Conservation (phyloP, 2,329 filamentous ascomycete genomes). For the Paecilomyces niveus region DNA sequence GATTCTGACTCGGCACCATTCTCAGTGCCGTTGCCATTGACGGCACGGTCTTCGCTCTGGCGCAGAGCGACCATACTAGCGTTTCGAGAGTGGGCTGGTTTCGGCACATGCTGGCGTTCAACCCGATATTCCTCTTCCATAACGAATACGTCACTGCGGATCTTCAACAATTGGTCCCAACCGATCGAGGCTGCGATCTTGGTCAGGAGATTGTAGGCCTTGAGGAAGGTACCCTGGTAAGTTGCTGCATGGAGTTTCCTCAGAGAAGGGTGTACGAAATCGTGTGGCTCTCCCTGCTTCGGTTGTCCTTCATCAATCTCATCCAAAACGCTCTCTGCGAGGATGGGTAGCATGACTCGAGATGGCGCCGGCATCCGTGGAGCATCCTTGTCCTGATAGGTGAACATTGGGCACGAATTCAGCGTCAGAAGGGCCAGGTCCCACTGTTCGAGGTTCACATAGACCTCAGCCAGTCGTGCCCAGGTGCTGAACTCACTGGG, state of each 20-base stretch:
- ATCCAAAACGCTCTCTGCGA: constrained; percentile 83
- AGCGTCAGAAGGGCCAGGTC: constrained; percentile 89
- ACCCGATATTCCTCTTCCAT: constrained; percentile 98
- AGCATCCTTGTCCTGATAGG: constrained; percentile 96
- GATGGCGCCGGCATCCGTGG: constrained; percentile 90
- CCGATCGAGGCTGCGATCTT: constrained; percentile 96
- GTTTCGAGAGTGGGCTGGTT: constrained; percentile 48
- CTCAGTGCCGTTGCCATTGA: constrained; percentile 25
- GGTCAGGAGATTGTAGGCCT: constrained; percentile 88
- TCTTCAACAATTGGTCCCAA: constrained; percentile 93
- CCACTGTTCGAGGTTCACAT: constrained; percentile 91
- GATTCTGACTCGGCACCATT: constrained; percentile 20
- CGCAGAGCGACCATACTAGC: constrained; percentile 73
- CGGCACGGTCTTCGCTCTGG: constrained; percentile 40
- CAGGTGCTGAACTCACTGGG: constrained; percentile 97
- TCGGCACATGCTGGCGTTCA: constrained; percentile 46
- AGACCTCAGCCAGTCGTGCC: constrained; percentile 88
- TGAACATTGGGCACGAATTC: constrained; percentile 99
- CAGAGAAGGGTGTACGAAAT: constrained; percentile 80
- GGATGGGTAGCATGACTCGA: constrained; percentile 76
- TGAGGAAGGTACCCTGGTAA: constrained; percentile 92
- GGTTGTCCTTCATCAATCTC: constrained; percentile 88
- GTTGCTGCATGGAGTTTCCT: constrained; percentile 77
- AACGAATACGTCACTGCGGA: constrained; percentile 93
- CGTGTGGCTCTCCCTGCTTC: constrained; percentile 64